phyloP scores from a whole-genome alignment of 305 asterid genomes.

The Fraxinus baroniana region DNA sequence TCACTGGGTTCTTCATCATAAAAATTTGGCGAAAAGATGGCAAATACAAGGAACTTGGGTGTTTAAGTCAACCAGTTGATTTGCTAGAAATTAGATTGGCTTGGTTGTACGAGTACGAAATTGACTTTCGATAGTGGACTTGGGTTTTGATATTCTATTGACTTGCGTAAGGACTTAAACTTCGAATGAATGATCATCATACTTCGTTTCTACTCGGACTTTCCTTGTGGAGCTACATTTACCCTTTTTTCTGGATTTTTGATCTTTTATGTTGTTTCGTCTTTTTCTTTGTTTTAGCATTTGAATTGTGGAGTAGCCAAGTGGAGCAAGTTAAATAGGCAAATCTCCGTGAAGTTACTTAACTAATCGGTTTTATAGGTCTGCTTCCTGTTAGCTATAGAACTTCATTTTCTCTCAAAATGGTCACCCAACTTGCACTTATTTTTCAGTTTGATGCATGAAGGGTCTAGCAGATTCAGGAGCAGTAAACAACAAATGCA shows the following conservation, averaged over 20 bases:
- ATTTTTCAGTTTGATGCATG: not conserved
- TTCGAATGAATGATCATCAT: conserved; percentile 11
- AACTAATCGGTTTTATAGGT: not conserved
- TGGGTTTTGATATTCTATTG: not conserved
- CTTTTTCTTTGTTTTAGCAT: not conserved
- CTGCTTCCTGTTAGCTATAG: not conserved
- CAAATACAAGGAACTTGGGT: conserved; percentile 4
- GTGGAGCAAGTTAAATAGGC: not conserved
- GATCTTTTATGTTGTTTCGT: not conserved
- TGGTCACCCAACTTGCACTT: not conserved
- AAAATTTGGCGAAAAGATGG: conserved; percentile 22
- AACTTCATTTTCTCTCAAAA: not conserved
- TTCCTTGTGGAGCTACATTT: not conserved
- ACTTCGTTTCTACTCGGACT: not conserved
- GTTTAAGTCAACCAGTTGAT: conserved; percentile 10
- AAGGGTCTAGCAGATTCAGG: not conserved
- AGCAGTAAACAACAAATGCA: not conserved
- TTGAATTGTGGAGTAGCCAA: not conserved
- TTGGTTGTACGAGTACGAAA: conserved; percentile 23
- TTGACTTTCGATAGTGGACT: conserved; percentile 24
- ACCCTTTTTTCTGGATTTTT: not conserved
- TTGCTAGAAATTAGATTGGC: conserved; percentile 17
- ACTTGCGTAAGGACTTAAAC: conserved; percentile 8
- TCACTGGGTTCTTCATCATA: conserved; percentile 22
- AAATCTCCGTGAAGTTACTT: not conserved